phyloP scores from a whole-genome alignment of 169 alveolate genomes.

The Haemoproteus tartakovskyi region DNA sequence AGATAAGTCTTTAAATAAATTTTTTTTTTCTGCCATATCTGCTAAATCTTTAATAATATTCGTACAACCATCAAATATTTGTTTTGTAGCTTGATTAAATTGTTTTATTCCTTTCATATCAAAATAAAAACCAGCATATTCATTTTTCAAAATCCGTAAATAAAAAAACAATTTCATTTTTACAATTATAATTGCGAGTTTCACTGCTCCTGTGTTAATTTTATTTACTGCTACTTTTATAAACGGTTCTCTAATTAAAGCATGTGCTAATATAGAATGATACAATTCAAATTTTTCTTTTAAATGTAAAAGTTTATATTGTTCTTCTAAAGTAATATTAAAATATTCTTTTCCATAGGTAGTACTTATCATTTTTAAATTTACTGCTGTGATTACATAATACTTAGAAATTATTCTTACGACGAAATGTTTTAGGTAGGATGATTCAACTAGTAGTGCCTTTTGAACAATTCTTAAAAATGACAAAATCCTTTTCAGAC shows the following conservation, averaged over 20 bases:
- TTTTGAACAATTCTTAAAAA: conserved; percentile 18
- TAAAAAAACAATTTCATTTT: conserved; percentile 47
- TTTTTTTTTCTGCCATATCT: conserved; percentile 26
- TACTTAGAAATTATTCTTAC: conserved; percentile 34
- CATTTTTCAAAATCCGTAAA: conserved; percentile 4
- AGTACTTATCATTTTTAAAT: conserved; percentile 36
- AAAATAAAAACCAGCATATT: conserved; percentile 47
- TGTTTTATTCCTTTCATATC: conserved; percentile 43
- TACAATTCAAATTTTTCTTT: conserved; percentile 20
- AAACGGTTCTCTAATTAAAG: conserved; percentile 29
- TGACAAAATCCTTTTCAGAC: no score
- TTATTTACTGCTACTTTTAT: conserved; percentile 27
- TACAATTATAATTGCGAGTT: conserved; percentile 20
- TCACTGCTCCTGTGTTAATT: conserved; percentile 59
- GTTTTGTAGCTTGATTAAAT: conserved; percentile 23
- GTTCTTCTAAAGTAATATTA: conserved; percentile 15
- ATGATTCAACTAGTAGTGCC: conserved; percentile 20
- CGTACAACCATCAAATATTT: conserved; percentile 17
- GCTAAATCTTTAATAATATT: conserved; percentile 28
- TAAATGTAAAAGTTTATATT: conserved; percentile 23
- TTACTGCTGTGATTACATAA: conserved; percentile 22
- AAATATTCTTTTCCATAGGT: conserved; percentile 50
- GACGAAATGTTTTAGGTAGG: conserved; percentile 31
- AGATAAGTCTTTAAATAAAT: conserved; percentile 20
- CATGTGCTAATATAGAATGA: conserved; percentile 16